Evolutionary conservation across 495 filamentous ascomycete genomes (phyloP).

Genomic region (Aspergillus avenaceus): DNA sequence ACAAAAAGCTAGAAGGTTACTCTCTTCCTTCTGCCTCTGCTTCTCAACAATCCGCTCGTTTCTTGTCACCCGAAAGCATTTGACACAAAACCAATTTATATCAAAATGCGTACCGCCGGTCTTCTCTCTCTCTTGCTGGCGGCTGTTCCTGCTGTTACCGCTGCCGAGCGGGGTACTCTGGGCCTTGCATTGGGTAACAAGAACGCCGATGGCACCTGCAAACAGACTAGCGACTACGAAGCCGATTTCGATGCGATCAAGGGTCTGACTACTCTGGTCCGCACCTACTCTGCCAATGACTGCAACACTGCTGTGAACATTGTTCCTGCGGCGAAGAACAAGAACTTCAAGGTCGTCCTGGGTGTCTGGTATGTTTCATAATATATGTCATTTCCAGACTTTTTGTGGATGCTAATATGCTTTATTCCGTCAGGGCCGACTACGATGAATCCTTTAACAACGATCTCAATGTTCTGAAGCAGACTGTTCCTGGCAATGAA

Average conservation of each 20-base stretch:
- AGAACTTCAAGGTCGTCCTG: slow-evolving; percentile 70
- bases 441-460: slow-evolving; percentile 58
- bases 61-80: not conserved
- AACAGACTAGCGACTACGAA: slow-evolving; percentile 58
- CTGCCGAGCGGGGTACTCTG: slow-evolving; percentile 41
- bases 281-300: slow-evolving; percentile 62
- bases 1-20: slow-evolving; percentile 1
- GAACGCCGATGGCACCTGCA: slow-evolving; percentile 57
- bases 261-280: slow-evolving; percentile 55
- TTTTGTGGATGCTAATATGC: not conserved
- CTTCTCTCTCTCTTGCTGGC: slow-evolving; percentile 38
- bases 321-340: slow-evolving; percentile 65
- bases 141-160: slow-evolving; percentile 37
- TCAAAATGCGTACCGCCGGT: slow-evolving; percentile 42
- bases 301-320: slow-evolving; percentile 65
- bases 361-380: slow-evolving; percentile 61
- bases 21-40: not conserved
- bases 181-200: slow-evolving; percentile 49
- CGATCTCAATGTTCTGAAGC: slow-evolving; percentile 58
- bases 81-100: not conserved
- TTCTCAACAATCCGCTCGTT: not conserved
- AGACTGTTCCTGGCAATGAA: slow-evolving; percentile 47
- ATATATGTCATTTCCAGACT: not conserved
- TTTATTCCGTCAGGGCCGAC: slow-evolving; percentile 53
- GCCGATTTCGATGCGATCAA: slow-evolving; percentile 61